phyloP scores from a whole-genome alignment of 306 rosid species.

The Malus sylvestris region DNA sequence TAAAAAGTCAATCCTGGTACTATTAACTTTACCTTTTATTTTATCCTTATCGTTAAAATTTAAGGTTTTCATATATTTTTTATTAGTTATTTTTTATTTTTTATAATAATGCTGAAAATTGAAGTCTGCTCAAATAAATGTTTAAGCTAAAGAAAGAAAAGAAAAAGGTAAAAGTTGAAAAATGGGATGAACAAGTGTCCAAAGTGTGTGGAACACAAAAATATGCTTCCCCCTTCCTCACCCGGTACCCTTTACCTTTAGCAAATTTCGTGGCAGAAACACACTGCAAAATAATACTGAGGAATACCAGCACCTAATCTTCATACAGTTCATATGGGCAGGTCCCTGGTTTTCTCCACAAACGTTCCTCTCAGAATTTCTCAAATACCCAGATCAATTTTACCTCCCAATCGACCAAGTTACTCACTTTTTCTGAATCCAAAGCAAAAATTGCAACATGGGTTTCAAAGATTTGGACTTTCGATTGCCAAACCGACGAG shows the following conservation, averaged over 20 bases:
- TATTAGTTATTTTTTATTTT: too few relatives aligned
- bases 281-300: background rate
- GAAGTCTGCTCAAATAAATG: background rate
- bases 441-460: slow-evolving; percentile 17
- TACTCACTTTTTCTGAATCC: slow-evolving; percentile 11
- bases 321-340: slow-evolving; percentile 21
- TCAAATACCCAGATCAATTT: slow-evolving; percentile 20
- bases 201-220: background rate
- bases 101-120: too few relatives aligned
- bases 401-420: slow-evolving; percentile 8
- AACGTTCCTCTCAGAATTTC: slow-evolving; percentile 29
- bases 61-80: too few relatives aligned
- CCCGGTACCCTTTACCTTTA: background rate
- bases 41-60: too few relatives aligned
- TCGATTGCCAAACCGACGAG: slow-evolving; percentile 24
- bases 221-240: background rate
- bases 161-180: background rate
- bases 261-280: slow-evolving; percentile 1
- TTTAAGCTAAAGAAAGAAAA: background rate
- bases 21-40: too few relatives aligned
- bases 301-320: background rate
- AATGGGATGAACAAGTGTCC: background rate
- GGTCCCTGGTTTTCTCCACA: slow-evolving; percentile 40
- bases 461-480: slow-evolving; percentile 18
- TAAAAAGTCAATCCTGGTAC: too few relatives aligned